Evolutionary conservation across 371 early-diverging fungal species (phyloP).

Genomic region (Haplosporangium sp.): DNA sequence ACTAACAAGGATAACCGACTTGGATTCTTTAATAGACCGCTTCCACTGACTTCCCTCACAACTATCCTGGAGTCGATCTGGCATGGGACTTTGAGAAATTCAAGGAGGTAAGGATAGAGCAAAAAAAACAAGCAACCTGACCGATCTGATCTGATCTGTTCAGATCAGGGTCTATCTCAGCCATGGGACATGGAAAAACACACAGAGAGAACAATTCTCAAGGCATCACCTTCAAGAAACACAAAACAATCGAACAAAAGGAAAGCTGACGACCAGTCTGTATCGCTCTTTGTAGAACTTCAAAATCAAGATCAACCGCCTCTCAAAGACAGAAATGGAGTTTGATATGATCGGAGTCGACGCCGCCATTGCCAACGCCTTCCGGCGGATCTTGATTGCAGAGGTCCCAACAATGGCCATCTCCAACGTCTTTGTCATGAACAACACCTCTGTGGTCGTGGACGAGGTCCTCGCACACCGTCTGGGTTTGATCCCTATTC

Average conservation of each 20-base stretch:
- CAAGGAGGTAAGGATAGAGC: slow-evolving; percentile 62
- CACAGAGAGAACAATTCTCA: no score
- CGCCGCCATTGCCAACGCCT: slow-evolving; percentile 96
- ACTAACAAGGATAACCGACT: neutral
- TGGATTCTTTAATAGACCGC: slow-evolving; percentile 59
- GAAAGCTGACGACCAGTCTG: no score
- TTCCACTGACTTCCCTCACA: slow-evolving; percentile 72
- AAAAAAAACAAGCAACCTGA: neutral
- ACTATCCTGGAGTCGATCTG: slow-evolving; percentile 68
- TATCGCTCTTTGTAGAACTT: slow-evolving; percentile 60
- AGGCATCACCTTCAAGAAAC: no score
- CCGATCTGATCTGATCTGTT: neutral
- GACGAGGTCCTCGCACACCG: slow-evolving; percentile 99
- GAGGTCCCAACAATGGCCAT: slow-evolving; percentile 99
- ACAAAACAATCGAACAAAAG: neutral
- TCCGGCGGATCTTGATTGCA: slow-evolving; percentile 95
- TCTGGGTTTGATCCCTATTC: slow-evolving; percentile 96
- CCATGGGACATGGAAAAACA: no score
- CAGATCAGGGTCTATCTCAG: neutral
- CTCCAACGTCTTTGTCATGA: slow-evolving; percentile 93
- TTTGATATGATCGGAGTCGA: slow-evolving; percentile 97
- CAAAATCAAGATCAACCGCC: slow-evolving; percentile 73
- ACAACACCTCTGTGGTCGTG: slow-evolving; percentile 95
- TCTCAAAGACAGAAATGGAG: slow-evolving; percentile 83
- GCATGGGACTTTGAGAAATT: slow-evolving; percentile 71